phyloP scores from a whole-genome alignment of 1,284 basidiomycete genomes.

The Ustilago vetiveriae region DNA sequence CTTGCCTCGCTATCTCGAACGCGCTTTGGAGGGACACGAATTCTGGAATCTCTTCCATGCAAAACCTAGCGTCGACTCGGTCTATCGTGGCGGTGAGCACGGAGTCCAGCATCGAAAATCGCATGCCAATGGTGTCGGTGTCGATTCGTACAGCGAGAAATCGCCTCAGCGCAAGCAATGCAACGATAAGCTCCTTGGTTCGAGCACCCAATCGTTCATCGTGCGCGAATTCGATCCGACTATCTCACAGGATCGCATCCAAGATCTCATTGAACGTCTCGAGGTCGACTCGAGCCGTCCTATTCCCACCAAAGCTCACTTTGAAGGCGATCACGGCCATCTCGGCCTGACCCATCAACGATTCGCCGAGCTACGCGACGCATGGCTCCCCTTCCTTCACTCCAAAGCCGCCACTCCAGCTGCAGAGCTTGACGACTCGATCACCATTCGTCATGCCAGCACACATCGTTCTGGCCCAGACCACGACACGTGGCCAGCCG shows the following conservation, averaged over 20 bases:
- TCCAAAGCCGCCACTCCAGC: constrained; percentile 9
- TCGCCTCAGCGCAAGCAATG: background rate
- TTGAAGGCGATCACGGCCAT: constrained; percentile 40
- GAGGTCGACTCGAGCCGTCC: constrained; percentile 23
- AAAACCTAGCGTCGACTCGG: constrained; percentile 22
- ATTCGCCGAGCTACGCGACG: constrained; percentile 37
- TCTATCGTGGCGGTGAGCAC: constrained; percentile 30
- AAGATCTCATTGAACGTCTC: constrained; percentile 33
- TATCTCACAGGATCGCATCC: constrained; percentile 15
- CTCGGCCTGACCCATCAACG: constrained; percentile 46
- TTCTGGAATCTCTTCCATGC: constrained; percentile 46
- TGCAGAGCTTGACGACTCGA: constrained; percentile 10
- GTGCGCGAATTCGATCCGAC: constrained; percentile 31
- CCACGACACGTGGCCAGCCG: constrained; percentile 53
- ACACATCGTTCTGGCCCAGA: constrained; percentile 32
- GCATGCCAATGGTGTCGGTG: background rate
- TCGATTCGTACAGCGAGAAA: background rate
- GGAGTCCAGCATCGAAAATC: background rate
- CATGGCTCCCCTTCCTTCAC: constrained; percentile 43
- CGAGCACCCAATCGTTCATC: constrained; percentile 35
- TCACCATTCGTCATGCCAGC: constrained; percentile 2
- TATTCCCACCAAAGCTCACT: constrained; percentile 24
- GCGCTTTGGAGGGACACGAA: constrained; percentile 43
- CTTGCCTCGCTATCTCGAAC: constrained; percentile 41
- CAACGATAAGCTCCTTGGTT: constrained; percentile 21